Base-by-base conservation (phyloP, 2,329 filamentous ascomycete genomes). In the Colletotrichum lindemuthianum region DNA sequence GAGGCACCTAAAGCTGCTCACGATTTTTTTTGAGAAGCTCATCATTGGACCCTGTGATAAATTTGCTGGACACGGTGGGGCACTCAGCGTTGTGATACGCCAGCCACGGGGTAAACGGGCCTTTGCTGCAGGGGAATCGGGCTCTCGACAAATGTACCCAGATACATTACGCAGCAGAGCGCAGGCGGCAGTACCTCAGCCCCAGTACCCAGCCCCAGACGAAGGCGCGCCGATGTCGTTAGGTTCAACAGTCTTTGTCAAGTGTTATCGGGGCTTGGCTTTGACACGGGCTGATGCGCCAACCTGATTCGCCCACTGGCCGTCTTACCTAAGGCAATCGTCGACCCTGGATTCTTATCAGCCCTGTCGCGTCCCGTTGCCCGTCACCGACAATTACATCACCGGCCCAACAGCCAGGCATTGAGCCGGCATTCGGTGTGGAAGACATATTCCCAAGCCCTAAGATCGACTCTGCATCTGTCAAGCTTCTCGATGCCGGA, bases 11-110 rank as follows among this genome's bases (percentile, higher is more conserved):
- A 43, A 41, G 45, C 44, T 47, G 39, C 43, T 54, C 41, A 36
- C 44, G 43, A 55, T 49, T 54, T 63, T 65, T 65, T 65, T 58
- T 61, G 51, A 40, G 15, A 52, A 65, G 57, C 65, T 67, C 61
- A 41, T 67, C 67, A 68, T 63, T 67, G 67, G 65, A 57, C 63
- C 63, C 59, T 50, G 47, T 39, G 48, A 48, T 47, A 36, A 63
- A 59, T 55, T 60, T 60, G 55, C 34, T 43, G 47, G 39, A 11
- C 43, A n/a, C 47, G 13, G 57, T 60, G 57, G 57, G 56, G 57
- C 15, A 15, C 13, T n/a, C 36, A 49, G 34, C 44, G 50, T 40
- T 53, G 43, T 55, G 61, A 65, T 60, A 55, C 43, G 61, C 44
- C 39, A 41, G 56, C 41, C 37, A 54, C 34, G 36, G 49, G 41